These are phyloP conservation scores for Xylaria sp. DNA, from an alignment of 2,329 filamentous ascomycete genomes.

Conservation along the genomic window DNA sequence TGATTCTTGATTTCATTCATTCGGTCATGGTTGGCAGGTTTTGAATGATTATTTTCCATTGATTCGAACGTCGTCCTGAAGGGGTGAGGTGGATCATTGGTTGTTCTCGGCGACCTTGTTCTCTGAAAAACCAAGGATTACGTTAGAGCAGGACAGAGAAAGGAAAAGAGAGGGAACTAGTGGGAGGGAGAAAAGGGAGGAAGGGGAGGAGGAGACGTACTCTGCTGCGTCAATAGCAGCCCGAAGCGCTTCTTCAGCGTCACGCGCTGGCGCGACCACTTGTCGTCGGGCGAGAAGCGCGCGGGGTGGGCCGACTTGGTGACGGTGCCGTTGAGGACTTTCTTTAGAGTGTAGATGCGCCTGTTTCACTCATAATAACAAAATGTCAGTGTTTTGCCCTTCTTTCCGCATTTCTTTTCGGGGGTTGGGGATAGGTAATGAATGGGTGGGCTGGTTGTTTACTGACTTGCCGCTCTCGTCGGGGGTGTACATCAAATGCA, in stretches of 20 bases:
- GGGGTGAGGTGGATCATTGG: constrained; percentile 19
- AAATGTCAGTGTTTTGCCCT: neutral
- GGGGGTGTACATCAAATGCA: constrained; percentile 81
- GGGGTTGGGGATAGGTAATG: neutral
- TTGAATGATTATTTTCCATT: neutral
- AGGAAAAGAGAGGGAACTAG: constrained; percentile 18
- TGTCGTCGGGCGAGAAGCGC: constrained; percentile 96
- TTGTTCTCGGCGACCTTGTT: constrained; percentile 42
- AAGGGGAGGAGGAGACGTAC: constrained; percentile 45
- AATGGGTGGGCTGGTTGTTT: neutral
- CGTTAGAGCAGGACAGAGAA: too few relatives aligned
- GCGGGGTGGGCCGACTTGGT: constrained; percentile 97
- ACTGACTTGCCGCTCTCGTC: constrained; percentile 72
- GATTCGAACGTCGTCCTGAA: neutral
- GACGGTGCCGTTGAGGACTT: constrained; percentile 80
- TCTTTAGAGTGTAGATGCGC: constrained; percentile 94
- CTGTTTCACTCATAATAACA: too few relatives aligned
- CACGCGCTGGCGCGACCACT: constrained; percentile 95
- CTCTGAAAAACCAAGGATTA: too few relatives aligned
- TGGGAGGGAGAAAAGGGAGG: too few relatives aligned
- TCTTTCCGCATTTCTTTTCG: neutral
- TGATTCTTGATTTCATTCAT: neutral
- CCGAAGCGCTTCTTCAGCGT: constrained; percentile 94
- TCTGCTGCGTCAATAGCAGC: constrained; percentile 81
- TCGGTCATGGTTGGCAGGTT: too few relatives aligned